Evolutionary conservation across 73 alveolate genomes (phyloP).

Genomic region (Paramecium octaurelia): DNA sequence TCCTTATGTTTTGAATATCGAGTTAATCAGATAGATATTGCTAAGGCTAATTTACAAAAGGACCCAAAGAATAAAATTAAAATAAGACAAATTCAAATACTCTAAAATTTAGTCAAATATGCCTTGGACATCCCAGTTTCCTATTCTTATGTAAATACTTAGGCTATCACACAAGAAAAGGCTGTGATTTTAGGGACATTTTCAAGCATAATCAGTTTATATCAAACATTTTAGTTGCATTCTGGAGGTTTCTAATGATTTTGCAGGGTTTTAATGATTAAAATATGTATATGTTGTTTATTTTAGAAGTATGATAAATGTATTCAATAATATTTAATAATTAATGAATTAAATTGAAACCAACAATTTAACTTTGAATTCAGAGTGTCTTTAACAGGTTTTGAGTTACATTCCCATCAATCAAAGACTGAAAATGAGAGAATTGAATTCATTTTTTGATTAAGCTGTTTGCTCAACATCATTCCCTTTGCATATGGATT

Average conservation of each 20-base stretch:
- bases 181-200: not conserved
- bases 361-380: not conserved
- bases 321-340: not conserved
- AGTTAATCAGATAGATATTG: not conserved
- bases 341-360: not conserved
- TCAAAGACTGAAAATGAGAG: not conserved
- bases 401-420: not conserved
- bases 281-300: not conserved
- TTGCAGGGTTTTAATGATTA: not conserved
- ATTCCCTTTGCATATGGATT: not conserved
- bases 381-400: not conserved
- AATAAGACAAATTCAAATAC: not conserved
- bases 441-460: not conserved
- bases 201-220: constrained; percentile 29
- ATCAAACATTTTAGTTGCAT: not conserved
- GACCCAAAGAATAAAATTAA: not conserved
- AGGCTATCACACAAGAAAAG: not conserved
- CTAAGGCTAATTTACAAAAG: not conserved
- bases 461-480: not conserved
- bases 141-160: not conserved
- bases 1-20: not conserved
- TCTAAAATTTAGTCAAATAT: not conserved
- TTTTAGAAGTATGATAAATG: no score
- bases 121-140: constrained; percentile 3
- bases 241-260: constrained; percentile 2